phyloP scores from a whole-genome alignment of 108 stramenopile species.

The Bacterosira constricta region DNA sequence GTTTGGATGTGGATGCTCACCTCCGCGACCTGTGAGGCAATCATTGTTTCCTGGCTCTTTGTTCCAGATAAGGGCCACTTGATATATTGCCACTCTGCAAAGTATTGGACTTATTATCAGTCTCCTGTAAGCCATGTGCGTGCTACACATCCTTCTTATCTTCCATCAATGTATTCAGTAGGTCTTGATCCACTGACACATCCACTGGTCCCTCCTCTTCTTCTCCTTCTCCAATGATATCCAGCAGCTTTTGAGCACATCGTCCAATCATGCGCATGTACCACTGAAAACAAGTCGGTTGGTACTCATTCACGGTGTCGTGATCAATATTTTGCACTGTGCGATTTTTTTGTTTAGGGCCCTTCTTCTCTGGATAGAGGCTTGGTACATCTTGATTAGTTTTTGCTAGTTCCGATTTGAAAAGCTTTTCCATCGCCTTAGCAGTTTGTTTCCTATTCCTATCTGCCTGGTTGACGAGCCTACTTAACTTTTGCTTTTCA shows the following conservation, averaged over 20 bases:
- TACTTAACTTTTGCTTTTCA: constrained; percentile 43
- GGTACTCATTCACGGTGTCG: background rate
- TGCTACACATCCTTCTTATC: constrained; percentile 10
- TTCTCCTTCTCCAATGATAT: constrained; percentile 38
- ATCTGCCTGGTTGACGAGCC: constrained; percentile 26
- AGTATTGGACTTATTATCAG: too few relatives aligned
- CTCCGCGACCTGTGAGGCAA: too few relatives aligned
- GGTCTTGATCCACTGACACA: constrained; percentile 15
- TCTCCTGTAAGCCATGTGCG: too few relatives aligned
- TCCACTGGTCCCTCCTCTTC: constrained; percentile 5
- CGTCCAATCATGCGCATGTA: constrained; percentile 47
- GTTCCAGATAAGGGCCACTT: too few relatives aligned
- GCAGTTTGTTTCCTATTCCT: constrained; percentile 31
- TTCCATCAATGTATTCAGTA: constrained; percentile 17
- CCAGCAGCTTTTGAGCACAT: constrained; percentile 38
- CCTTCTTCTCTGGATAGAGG: constrained; percentile 40
- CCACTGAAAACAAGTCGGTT: constrained; percentile 38
- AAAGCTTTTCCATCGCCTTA: constrained; percentile 44
- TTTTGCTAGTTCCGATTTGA: constrained; percentile 3
- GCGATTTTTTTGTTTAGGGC: constrained; percentile 1
- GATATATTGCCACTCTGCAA: too few relatives aligned
- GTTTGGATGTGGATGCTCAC: too few relatives aligned
- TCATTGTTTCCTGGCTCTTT: too few relatives aligned
- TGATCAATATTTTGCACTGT: background rate
- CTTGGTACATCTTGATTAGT: background rate